Evolutionary conservation across 139 green algal species (phyloP).

Genomic region (Eudorina sp.): DNA sequence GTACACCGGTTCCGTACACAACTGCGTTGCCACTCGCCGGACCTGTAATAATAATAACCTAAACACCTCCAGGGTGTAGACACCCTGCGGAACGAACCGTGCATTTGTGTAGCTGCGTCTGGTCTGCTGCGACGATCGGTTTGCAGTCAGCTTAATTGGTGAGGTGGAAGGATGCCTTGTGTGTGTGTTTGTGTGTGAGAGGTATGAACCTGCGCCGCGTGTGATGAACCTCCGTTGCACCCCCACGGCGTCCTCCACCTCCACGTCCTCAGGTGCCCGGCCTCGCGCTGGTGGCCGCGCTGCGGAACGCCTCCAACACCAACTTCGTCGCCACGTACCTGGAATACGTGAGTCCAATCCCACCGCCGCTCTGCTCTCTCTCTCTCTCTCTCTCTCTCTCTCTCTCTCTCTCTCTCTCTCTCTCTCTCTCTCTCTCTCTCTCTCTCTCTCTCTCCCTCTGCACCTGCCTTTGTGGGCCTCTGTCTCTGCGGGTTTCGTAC

Average conservation of each 20-base stretch:
- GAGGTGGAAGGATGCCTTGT: background rate
- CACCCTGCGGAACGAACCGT: background rate
- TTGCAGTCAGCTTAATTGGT: background rate
- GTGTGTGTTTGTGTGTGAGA: background rate
- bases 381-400: too few species aligned
- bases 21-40: background rate
- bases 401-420: too few species aligned
- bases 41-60: background rate
- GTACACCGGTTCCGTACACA: background rate
- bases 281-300: background rate
- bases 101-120: background rate
- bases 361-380: too few species aligned
- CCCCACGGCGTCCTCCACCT: background rate
- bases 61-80: background rate
- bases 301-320: background rate
- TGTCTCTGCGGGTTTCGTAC: too few species aligned
- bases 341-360: slow-evolving; percentile 45
- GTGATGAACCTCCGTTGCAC: too few species aligned
- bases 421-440: too few species aligned
- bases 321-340: background rate
- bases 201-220: too few species aligned
- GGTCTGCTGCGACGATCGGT: background rate
- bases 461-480: too few species aligned
- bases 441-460: too few species aligned
- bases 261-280: background rate